Evolutionary conservation across 805 yeast genomes (phyloP), one percentile per base, ranked within the genome.

Genomic region (Kuraishia hungarica): DNA sequence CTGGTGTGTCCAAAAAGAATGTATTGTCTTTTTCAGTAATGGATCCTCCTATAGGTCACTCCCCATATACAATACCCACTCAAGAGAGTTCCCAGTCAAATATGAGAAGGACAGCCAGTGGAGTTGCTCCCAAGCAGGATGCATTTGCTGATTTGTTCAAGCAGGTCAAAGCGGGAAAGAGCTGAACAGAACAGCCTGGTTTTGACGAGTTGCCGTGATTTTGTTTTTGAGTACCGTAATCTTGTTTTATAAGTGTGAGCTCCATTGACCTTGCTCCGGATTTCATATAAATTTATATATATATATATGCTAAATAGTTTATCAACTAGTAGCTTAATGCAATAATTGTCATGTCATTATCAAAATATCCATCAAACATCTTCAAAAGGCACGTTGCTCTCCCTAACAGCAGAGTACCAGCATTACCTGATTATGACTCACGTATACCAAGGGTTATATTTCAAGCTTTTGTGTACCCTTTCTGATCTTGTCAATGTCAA

Each of bases 401-500:
- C n/a, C n/a, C n/a, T n/a, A n/a, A n/a, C n/a, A n/a, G n/a, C n/a
- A n/a, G n/a, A n/a, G n/a, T n/a, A n/a, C n/a, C n/a, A n/a, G n/a
- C n/a, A n/a, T n/a, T n/a, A n/a, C n/a, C n/a, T n/a, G n/a, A n/a
- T n/a, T n/a, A n/a, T n/a, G n/a, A n/a, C n/a, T n/a, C n/a, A n/a
- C n/a, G n/a, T n/a, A n/a, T n/a, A n/a, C n/a, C n/a, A n/a, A n/a
- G n/a, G n/a, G n/a, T n/a, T 47, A 46, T 21, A 48, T 39, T 20
- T 46, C 51, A 20, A 24, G 26, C 13, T 46, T 22, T n/a, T 28
- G 46, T 50, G 23, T 19, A 39, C 28, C 47, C 35, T 28, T 55
- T 29, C 23, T 29, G 26, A 48, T 22, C 51, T 50, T 43, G n/a
- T 51, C 43, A 20, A 48, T 24, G 10, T 60, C 62, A 47, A 22